phyloP scores from a whole-genome alignment of 2,329 filamentous ascomycete genomes.

The Nemania sp. region DNA sequence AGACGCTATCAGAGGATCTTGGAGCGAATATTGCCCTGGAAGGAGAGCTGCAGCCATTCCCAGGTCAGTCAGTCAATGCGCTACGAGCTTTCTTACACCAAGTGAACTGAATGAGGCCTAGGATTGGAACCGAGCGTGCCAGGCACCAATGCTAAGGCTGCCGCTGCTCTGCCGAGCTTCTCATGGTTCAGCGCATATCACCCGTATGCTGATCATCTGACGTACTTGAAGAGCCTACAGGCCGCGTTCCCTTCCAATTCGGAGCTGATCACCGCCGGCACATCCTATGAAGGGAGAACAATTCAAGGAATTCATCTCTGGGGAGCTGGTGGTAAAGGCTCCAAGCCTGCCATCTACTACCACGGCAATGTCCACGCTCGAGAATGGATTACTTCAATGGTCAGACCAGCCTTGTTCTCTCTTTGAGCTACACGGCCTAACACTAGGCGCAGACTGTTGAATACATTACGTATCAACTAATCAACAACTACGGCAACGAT shows the following conservation, averaged over 20 bases:
- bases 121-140: constrained; percentile 25
- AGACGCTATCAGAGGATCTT: constrained; percentile 40
- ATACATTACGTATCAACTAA: constrained; percentile 53
- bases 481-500: constrained; percentile 50
- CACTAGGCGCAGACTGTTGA: constrained; percentile 43
- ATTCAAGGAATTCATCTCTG: constrained; percentile 67
- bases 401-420: not conserved
- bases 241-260: constrained; percentile 52
- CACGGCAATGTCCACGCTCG: constrained; percentile 49
- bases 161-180: constrained; percentile 41
- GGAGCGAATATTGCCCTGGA: constrained; percentile 42
- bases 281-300: constrained; percentile 49
- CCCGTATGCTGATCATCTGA: constrained; percentile 55
- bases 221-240: constrained; percentile 53
- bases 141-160: constrained; percentile 26
- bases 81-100: not conserved
- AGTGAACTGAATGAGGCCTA: constrained; percentile 16
- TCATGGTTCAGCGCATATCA: constrained; percentile 61
- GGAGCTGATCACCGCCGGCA: constrained; percentile 53
- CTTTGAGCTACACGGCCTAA: constrained; percentile 14
- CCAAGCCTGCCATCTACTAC: constrained; percentile 55
- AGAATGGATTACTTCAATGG: constrained; percentile 41
- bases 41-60: constrained; percentile 38
- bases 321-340: constrained; percentile 50
- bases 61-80: constrained; percentile 32